phyloP scores from a whole-genome alignment of 805 yeast genomes.

The Isabelozyma rhagii region DNA sequence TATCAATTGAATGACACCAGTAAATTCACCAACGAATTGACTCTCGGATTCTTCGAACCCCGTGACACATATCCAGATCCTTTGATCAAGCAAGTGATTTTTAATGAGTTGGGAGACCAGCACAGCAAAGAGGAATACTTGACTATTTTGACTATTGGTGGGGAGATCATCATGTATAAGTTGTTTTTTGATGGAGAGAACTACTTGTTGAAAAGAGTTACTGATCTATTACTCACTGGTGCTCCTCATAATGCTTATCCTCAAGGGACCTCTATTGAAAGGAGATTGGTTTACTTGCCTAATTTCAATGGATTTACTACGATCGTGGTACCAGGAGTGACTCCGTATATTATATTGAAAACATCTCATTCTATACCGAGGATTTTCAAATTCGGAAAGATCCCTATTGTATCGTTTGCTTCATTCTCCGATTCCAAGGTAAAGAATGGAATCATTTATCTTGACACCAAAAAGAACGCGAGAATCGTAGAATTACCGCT shows the following conservation, averaged over 20 bases:
- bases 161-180: slow-evolving; percentile 70
- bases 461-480: slow-evolving; percentile 68
- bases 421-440: slow-evolving; percentile 41
- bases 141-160: slow-evolving; percentile 74
- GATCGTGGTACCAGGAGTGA: slow-evolving; percentile 70
- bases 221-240: slow-evolving; percentile 56
- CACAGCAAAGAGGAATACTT: slow-evolving; percentile 56
- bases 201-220: slow-evolving; percentile 40
- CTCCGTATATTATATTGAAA: slow-evolving; percentile 67
- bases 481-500: slow-evolving; percentile 52
- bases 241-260: slow-evolving; percentile 79
- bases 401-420: slow-evolving; percentile 66
- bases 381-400: slow-evolving; percentile 61
- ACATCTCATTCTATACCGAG: slow-evolving; percentile 61
- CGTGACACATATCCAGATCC: slow-evolving; percentile 65
- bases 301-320: slow-evolving; percentile 56
- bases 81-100: slow-evolving; percentile 61
- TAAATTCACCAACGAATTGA: slow-evolving; percentile 42
- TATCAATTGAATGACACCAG: slow-evolving; percentile 50
- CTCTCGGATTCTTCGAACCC: slow-evolving; percentile 47
- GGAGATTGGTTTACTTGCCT: slow-evolving; percentile 59
- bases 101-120: slow-evolving; percentile 64
- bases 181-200: slow-evolving; percentile 47
- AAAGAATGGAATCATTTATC: slow-evolving; percentile 59
- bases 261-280: slow-evolving; percentile 64